These are phyloP conservation scores for Penicillium sp. DNA, from an alignment of 2,329 filamentous ascomycete species.

Conservation along the genomic window DNA sequence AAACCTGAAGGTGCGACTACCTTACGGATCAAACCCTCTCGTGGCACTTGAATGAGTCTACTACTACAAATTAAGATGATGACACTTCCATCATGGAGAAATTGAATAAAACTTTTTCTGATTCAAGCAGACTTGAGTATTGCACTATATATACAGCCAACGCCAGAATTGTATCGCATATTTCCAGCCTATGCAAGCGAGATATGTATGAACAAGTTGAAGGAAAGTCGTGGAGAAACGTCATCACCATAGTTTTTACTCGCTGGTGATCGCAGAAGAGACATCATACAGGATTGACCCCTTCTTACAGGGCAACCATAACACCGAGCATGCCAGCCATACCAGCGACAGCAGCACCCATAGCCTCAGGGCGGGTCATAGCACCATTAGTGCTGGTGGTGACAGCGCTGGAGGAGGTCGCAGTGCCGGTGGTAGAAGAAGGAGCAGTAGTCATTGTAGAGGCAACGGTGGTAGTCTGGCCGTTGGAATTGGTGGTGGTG, in stretches of 20 bases:
- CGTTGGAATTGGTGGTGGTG: constrained; percentile 29
- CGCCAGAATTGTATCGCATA: constrained; percentile 11
- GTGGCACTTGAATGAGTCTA: no score
- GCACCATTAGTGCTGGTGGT: constrained; percentile 23
- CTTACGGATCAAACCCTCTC: no score
- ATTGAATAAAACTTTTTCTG: no score
- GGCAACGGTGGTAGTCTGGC: constrained; percentile 23
- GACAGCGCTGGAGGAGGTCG: constrained; percentile 14
- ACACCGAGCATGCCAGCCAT: constrained; percentile 35
- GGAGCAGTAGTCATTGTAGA: constrained; percentile 22
- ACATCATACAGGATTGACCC: not conserved
- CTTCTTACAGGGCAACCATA: constrained; percentile 36
- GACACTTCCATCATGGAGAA: no score
- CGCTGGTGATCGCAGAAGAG: not conserved
- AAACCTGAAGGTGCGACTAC: no score
- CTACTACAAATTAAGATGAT: no score
- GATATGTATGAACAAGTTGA: constrained; percentile 8
- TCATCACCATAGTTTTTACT: not conserved
- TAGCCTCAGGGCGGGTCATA: constrained; percentile 28
- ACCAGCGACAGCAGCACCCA: constrained; percentile 29
- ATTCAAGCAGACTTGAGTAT: not conserved
- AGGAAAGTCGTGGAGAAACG: constrained; percentile 16
- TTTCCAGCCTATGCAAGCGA: constrained; percentile 2
- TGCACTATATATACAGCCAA: not conserved
- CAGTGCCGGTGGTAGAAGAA: constrained; percentile 11